These are phyloP conservation scores for Solanum habrochaites DNA, from an alignment of 257 asterid species.

Conservation along the genomic window DNA sequence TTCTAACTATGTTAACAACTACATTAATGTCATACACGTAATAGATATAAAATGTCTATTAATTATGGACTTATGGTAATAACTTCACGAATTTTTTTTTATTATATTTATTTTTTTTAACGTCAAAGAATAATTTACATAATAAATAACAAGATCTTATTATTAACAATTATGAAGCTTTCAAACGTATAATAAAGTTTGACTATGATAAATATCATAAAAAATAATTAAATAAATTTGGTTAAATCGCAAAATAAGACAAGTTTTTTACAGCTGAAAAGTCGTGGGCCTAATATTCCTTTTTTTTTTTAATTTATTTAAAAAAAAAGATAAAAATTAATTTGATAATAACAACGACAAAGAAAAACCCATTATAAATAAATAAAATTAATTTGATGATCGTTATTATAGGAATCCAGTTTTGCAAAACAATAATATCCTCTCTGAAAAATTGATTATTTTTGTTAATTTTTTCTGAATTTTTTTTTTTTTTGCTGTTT, in stretches of 20 bases:
- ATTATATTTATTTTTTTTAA: too few relatives aligned
- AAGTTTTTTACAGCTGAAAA: not conserved
- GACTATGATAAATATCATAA: too few relatives aligned
- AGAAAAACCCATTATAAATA: not conserved
- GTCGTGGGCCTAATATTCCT: not conserved
- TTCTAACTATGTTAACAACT: not conserved
- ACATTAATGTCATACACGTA: not conserved
- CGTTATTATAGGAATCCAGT: not conserved
- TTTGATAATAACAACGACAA: not conserved
- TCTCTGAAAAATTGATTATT: not conserved
- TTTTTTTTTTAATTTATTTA: not conserved
- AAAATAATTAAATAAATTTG: not conserved
- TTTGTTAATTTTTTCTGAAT: not conserved
- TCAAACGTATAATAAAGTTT: too few relatives aligned
- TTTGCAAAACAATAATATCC: not conserved
- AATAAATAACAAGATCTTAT: fast-evolving
- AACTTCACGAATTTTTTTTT: fast-evolving
- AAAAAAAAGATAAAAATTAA: not conserved
- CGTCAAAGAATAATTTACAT: not conserved
- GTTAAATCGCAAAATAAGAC: not conserved
- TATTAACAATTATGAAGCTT: too few relatives aligned
- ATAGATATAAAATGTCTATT: too few relatives aligned
- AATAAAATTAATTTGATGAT: not conserved
- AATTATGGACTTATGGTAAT: too few relatives aligned
- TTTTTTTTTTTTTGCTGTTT: not conserved